Evolutionary conservation across 2,329 filamentous ascomycete genomes (phyloP).

Genomic region (Escovopsis sp.): DNA sequence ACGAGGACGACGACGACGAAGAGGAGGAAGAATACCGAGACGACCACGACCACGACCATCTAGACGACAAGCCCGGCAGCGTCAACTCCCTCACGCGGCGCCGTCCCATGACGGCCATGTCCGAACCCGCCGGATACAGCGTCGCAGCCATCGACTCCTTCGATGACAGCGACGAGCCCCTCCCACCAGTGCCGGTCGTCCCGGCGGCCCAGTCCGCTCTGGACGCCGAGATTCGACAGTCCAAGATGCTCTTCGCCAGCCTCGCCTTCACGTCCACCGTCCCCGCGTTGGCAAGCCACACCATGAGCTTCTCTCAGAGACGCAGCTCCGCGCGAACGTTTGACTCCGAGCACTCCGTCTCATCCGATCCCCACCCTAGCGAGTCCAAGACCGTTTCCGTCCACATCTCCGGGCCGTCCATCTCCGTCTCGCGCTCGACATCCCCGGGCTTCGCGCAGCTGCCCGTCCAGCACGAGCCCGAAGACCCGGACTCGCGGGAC

Average conservation of each 20-base stretch:
- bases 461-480: constrained; percentile 20
- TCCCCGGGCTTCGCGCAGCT: constrained; percentile 12
- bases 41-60: neutral
- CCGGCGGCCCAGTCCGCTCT: constrained; percentile 15
- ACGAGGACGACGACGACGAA: constrained; percentile 23
- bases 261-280: constrained; percentile 25
- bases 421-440: constrained; percentile 5
- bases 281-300: constrained; percentile 20
- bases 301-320: constrained; percentile 20
- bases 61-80: neutral
- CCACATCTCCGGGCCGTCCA: constrained; percentile 3
- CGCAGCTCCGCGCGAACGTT: constrained; percentile 38
- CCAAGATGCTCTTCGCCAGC: constrained; percentile 25
- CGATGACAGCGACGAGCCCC: constrained; percentile 1
- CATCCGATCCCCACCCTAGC: constrained; percentile 9
- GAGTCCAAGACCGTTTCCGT: constrained; percentile 2
- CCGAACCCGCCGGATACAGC: constrained; percentile 4
- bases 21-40: constrained; percentile 8
- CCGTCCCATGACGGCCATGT: constrained; percentile 6
- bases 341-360: constrained; percentile 20
- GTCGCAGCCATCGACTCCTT: neutral
- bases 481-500: constrained; percentile 47
- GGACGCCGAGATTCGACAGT: constrained; percentile 24
- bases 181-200: constrained; percentile 5
- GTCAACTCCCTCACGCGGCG: neutral